Base-by-base conservation (phyloP, 164 flowering plant genomes). In the Umbellularia californica region DNA sequence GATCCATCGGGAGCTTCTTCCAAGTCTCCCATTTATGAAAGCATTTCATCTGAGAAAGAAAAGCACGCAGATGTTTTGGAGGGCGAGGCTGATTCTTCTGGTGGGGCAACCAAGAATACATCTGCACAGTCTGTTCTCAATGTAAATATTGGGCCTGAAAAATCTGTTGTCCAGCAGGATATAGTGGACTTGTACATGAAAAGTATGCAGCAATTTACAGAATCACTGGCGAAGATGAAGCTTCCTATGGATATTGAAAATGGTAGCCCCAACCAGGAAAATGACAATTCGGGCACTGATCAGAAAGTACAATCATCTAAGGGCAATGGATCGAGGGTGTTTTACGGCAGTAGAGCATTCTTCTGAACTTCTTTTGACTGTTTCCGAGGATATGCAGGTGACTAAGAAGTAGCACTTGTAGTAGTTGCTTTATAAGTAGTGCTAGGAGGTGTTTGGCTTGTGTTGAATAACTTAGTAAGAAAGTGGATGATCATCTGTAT, bases 131-230 rank as follows among this genome's bases (percentile, higher is more conserved):
- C 95, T 47, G 66, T 84, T 28, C 71, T 91, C 47, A 77, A 70
- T 27, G 87, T 87, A 27, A 89, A 84, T 65, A 41, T 85, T 66
- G 91, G 86, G 80, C 90, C 89, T 3, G 97, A 92, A 81, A 84
- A 82, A 68, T 80, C 82, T 35, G 82, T 89, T 72, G 90, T 90
- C 83, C 99, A 95, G 79, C 96, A 93, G 85, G 93, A 95, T 1
- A 82, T 89, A 33, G 94, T 95, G n/a, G 97, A 95, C 81, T 88
- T 95, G 97, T 95, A 95, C 83, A 90, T 92, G 95, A 95, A 89
- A 76, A 95, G 99, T 80, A 93, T 93, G 99, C 98, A 95, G 83
- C 93, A 95, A 71, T 93, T 93, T 71, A 95, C 99, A 0, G 98
- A 95, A 72, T 95, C 99, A 10, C 78, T 95, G 82, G 98, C 95